Evolutionary conservation across 2,329 filamentous ascomycete species (phyloP), one percentile per base, ranked within the genome.

Genomic region (Pseudofabraea citricarpa): DNA sequence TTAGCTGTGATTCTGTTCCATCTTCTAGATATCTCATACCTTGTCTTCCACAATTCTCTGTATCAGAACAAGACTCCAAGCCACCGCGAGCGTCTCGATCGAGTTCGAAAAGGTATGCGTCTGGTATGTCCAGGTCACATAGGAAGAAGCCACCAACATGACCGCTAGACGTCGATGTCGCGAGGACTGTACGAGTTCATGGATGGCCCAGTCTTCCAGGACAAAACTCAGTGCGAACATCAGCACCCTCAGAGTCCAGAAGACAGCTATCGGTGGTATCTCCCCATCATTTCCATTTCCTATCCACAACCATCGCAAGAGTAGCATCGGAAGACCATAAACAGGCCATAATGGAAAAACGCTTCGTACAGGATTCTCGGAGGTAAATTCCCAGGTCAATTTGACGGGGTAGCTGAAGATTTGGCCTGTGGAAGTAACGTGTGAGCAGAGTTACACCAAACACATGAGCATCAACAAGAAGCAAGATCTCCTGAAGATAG

Each of bases 31-130:
- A 26, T n/a, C 8, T 64, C 77, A 36, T 72, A 93, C 89, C 69
- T 84, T 86, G 58, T 85, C 81, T 53, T 85, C 82, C 36, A 85
- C 73, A 54, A 97, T 93, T 61, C 91, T 83, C 64, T 87, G 82
- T 49, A 96, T 90, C 63, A 98, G 69, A 37, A 97, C 90, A 64
- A 98, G 69, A 59, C 87, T 90, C 93, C 93, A 98, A 42, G 88
- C 79, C 40, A 98, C 90, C 40, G 91, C 77, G 55, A 98, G 72
- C 3, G 93, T 97, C 70, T 98, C 93, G 53, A 97, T 78, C 49
- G 91, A 94, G 68, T 98, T 98, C 50, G 91, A 97, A 65, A 98
- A 97, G 10, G 93, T 97, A 67, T 98, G 93, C 15, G 89, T 93
- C 68, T 98, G 93, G 68, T 91, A 95, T 35, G 91, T 96, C 91